phyloP scores from a whole-genome alignment of 148 eudicot species.

The Polygonum aviculare region DNA sequence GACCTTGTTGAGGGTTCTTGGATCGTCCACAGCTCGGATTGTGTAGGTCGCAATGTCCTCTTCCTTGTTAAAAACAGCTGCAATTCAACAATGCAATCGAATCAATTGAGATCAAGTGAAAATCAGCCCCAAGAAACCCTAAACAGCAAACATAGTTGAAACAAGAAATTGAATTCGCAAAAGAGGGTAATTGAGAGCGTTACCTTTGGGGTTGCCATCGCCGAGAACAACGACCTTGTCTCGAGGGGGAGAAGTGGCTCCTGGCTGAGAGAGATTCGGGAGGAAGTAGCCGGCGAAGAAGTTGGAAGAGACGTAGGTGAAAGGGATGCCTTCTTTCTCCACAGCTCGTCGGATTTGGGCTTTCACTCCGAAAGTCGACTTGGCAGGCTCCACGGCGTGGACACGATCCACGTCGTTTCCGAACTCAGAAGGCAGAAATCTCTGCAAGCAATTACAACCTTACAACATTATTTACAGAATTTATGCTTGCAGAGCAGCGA shows the following conservation, averaged over 20 bases:
- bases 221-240: slow-evolving; percentile 58
- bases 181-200: background rate
- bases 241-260: slow-evolving; percentile 51
- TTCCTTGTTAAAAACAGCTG: slow-evolving; percentile 51
- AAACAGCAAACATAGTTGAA: background rate
- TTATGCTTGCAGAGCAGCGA: background rate
- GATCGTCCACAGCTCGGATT: slow-evolving; percentile 51
- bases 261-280: slow-evolving; percentile 35
- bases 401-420: slow-evolving; percentile 56
- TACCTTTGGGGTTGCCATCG: slow-evolving; percentile 60
- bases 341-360: slow-evolving; percentile 40
- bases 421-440: slow-evolving; percentile 66
- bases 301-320: slow-evolving; percentile 44
- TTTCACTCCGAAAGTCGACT: slow-evolving; percentile 24
- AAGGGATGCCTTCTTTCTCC: slow-evolving; percentile 50
- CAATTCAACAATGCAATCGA: background rate
- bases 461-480: background rate
- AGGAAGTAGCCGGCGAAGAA: slow-evolving; percentile 41
- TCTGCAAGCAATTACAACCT: slow-evolving; percentile 18
- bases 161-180: background rate
- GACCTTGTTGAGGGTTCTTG: slow-evolving; percentile 46
- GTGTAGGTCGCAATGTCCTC: slow-evolving; percentile 56
- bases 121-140: background rate
- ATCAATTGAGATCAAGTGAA: background rate
- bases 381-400: slow-evolving; percentile 53